A percentile compares a stretch with the other conserved stretches of the same genome.
Evolutionary conservation across 83 land plant genomes (phyloP).

Genomic region (Picea abies): DNA sequence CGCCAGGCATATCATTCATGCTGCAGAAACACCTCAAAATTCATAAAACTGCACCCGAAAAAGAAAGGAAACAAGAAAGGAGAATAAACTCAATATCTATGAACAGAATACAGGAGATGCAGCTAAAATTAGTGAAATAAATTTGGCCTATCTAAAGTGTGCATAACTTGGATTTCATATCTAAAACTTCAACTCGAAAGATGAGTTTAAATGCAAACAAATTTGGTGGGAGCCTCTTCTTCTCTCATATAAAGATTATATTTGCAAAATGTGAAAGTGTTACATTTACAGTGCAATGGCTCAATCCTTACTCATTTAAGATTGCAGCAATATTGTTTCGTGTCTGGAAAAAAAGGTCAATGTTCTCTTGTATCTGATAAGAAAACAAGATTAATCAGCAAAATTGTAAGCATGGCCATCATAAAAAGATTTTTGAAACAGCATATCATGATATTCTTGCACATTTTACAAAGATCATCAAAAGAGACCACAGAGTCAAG

Average conservation of each 20-base stretch:
- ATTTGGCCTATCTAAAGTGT: not conserved
- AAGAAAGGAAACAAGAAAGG: not conserved
- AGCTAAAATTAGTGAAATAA: not conserved
- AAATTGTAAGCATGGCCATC: not conserved
- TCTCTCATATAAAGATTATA: not conserved
- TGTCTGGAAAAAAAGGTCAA: slow-evolving; percentile 56
- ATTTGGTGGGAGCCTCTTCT: not conserved
- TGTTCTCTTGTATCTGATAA: slow-evolving; percentile 69
- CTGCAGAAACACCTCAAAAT: slow-evolving; percentile 35
- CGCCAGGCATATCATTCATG: slow-evolving; percentile 70
- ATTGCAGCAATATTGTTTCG: slow-evolving; percentile 59
- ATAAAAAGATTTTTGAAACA: not conserved
- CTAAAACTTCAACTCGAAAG: not conserved
- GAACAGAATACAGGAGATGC: not conserved
- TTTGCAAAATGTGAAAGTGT: not conserved
- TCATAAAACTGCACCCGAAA: not conserved
- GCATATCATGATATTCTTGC: not conserved
- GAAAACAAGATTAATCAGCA: slow-evolving; percentile 3
- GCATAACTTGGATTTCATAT: not conserved
- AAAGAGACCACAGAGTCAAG: not conserved
- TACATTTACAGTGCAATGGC: not conserved
- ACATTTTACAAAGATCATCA: not conserved
- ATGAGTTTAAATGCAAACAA: not conserved
- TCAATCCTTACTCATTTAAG: slow-evolving; percentile 53
- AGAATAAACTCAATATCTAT: not conserved